Conservation (phyloP, 2,329 filamentous ascomycete genomes). For the Diaporthe nobilis region DNA sequence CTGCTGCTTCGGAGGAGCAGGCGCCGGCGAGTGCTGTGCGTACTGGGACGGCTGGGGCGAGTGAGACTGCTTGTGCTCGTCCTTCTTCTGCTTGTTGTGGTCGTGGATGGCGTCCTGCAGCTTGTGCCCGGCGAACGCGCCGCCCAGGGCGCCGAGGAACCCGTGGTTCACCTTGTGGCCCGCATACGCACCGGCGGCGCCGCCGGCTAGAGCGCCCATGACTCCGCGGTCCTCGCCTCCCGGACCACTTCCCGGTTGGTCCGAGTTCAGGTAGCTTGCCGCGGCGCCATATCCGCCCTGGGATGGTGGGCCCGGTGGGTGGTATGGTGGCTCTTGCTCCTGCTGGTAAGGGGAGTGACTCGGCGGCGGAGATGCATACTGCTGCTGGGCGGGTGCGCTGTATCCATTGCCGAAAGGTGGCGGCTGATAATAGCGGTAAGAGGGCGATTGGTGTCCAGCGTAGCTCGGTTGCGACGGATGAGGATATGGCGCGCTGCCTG, state of each 20-base stretch:
- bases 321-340: constrained; percentile 20
- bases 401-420: constrained; percentile 1
- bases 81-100: constrained; percentile 55
- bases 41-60: constrained; percentile 9
- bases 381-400: constrained; percentile 8
- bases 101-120: constrained; percentile 56
- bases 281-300: neutral
- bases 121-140: constrained; percentile 60
- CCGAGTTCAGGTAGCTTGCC: constrained; percentile 22
- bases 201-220: constrained; percentile 60
- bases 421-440: neutral
- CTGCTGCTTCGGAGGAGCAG: neutral
- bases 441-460: neutral
- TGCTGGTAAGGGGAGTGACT: constrained; percentile 30
- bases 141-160: constrained; percentile 61
- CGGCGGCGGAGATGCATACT: constrained; percentile 11
- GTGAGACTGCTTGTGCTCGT: constrained; percentile 46
- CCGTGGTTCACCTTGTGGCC: constrained; percentile 63
- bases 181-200: constrained; percentile 59
- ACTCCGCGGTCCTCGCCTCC: constrained; percentile 55
- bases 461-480: constrained; percentile 23
- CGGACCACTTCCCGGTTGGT: neutral
- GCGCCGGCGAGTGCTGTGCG: constrained; percentile 18
- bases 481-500: constrained; percentile 18
- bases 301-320: constrained; percentile 4